phyloP scores from a whole-genome alignment of 2,329 filamentous ascomycete species.

The Xylaria sp. region DNA sequence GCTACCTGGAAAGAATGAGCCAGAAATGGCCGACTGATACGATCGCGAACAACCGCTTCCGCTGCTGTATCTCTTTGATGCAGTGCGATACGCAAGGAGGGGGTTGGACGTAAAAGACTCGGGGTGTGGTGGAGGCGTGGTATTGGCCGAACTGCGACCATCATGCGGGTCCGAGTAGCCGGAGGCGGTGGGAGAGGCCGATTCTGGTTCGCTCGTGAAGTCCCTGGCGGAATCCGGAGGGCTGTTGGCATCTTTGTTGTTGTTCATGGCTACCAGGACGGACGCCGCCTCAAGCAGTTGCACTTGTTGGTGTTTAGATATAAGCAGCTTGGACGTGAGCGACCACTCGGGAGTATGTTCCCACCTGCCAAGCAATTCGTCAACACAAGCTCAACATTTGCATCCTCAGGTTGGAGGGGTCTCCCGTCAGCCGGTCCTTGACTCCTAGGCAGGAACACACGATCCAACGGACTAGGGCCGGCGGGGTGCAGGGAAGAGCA shows the following conservation, averaged over 20 bases:
- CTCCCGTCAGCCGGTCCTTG: slow-evolving; percentile 36
- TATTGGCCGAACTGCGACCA: slow-evolving; percentile 83
- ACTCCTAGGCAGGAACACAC: slow-evolving; percentile 28
- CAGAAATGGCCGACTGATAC: slow-evolving; percentile 72
- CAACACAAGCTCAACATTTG: slow-evolving; percentile 39
- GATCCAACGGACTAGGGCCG: slow-evolving; percentile 34
- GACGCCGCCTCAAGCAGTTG: slow-evolving; percentile 95
- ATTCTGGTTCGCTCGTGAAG: slow-evolving; percentile 79
- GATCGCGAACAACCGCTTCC: slow-evolving; percentile 70
- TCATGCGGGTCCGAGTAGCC: slow-evolving; percentile 79
- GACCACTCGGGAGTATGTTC: slow-evolving; percentile 99
- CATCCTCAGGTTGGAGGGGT: slow-evolving; percentile 32
- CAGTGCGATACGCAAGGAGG: slow-evolving; percentile 47
- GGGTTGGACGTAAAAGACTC: slow-evolving; percentile 63
- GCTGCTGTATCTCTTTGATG: slow-evolving; percentile 61
- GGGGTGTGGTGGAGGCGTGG: slow-evolving; percentile 81
- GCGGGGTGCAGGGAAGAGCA: slow-evolving; percentile 40
- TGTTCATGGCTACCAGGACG: slow-evolving; percentile 91
- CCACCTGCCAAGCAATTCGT: slow-evolving; percentile 71
- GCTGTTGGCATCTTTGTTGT: slow-evolving; percentile 53
- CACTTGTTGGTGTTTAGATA: slow-evolving; percentile 99
- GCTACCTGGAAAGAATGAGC: slow-evolving; percentile 55
- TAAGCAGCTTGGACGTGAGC: slow-evolving; percentile 93
- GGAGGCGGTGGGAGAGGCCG: slow-evolving; percentile 78
- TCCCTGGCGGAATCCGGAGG: slow-evolving; percentile 68